These are phyloP conservation scores for Crotalaria pallida DNA, from an alignment of 306 rosid genomes.

Conservation along the genomic window DNA sequence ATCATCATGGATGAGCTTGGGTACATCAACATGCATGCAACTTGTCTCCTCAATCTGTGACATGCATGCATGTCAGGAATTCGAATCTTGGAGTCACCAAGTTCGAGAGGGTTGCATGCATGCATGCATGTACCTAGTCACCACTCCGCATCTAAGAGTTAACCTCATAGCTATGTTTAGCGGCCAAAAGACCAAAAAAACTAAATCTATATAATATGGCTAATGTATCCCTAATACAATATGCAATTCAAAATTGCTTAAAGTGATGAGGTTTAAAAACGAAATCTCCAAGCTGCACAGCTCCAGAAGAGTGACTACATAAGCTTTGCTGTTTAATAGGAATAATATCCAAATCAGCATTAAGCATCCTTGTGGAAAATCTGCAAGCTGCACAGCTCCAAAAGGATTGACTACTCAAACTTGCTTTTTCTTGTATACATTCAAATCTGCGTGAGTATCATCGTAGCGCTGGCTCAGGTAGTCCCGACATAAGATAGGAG, in stretches of 20 bases:
- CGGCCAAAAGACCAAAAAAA: no score
- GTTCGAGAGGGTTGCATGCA: no score
- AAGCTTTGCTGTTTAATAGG: conserved; percentile 21
- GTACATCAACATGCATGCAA: background rate
- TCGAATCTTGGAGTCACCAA: no score
- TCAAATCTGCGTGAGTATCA: conserved; percentile 63
- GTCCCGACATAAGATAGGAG: conserved; percentile 56
- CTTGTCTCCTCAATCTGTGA: background rate
- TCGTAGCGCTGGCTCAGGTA: conserved; percentile 66
- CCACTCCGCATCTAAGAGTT: no score
- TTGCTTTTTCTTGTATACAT: conserved; percentile 33
- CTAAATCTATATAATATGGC: background rate
- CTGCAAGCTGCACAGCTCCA: background rate
- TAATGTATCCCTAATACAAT: background rate
- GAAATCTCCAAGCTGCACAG: background rate
- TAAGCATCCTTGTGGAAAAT: background rate
- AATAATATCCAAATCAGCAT: conserved; percentile 24
- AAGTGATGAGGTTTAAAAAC: background rate
- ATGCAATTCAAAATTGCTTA: background rate
- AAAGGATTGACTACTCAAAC: background rate
- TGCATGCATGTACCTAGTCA: no score
- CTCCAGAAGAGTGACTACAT: conserved; percentile 1
- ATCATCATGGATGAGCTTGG: no score
- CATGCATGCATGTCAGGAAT: no score
- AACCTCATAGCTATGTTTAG: no score